Base-by-base conservation (phyloP, 106 monocot species). In the Posidonia australis region DNA sequence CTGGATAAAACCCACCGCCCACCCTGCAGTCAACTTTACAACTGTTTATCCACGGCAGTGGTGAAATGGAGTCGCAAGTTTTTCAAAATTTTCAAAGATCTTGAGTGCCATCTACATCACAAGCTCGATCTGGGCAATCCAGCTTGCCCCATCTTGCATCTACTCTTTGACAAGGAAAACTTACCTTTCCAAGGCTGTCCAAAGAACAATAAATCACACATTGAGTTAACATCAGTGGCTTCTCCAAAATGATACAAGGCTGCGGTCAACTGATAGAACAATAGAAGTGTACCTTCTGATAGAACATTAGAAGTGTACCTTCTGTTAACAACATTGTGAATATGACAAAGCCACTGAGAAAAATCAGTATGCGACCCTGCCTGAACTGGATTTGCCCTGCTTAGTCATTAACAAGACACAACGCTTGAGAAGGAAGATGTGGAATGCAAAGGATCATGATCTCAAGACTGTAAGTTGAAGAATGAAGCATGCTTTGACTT, bases 281-380 rank as follows among this genome's bases (percentile, higher is more conserved):
- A 17, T 1, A 63, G 17, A 13, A 70, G 20, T 14, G 17, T 7
- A 36, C 5, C 5, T 36, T n/a, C 18, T 62, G 13, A 23, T 16
- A 41, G 32, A 18, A 45, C 3, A 16, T 23, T 52, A 19, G 11
- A 52, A 14, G 46, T 21, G 21, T 60, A 98, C 96, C 96, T 98
- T 78, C 96, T 73, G 62, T 98, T 98, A n/a, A 98, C 87, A 13
- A 90, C 70, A 63, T 98, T 98, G 72, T 98, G 96, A 1, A 87
- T 74, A 66, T 98, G 80, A 62, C 96, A 98, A 22, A 98, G 52
- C 96, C 96, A 98, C 30, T 87, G 82, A 46, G 90, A 90, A 46
- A 98, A 87, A 42, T 90, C 84, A 63, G 76, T 80, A 26, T 84
- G 90, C 5, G 96, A 90, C 75, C 81, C 90, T 41, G 87, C 87